Percentiles rank a stretch among this genome's conserved stretches.
Evolutionary conservation across 1,284 basidiomycete genomes (phyloP).

Genomic region (Boletus sp.): DNA sequence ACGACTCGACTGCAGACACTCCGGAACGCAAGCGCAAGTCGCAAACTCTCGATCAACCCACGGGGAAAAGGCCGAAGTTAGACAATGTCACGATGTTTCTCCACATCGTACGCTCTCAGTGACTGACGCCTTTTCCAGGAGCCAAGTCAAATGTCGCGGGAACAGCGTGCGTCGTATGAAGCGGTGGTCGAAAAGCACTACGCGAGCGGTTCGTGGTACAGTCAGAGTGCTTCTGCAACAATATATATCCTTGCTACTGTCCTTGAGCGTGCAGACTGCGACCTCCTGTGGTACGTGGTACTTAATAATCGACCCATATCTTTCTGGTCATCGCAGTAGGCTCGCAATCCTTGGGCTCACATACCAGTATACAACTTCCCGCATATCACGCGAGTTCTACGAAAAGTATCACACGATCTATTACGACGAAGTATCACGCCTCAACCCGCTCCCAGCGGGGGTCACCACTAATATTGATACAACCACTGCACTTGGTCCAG

Average conservation of each 20-base stretch:
- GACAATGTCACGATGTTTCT: constrained; percentile 39
- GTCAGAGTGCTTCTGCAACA: constrained; percentile 86
- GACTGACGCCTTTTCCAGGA: constrained; percentile 23
- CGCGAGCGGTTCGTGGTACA: constrained; percentile 78
- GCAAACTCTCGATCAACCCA: constrained; percentile 38
- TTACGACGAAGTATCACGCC: constrained; percentile 84
- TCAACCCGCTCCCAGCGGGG: constrained; percentile 62
- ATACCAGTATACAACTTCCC: constrained; percentile 84
- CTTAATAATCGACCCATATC: not conserved
- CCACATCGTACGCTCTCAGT: not conserved
- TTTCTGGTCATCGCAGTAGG: constrained; percentile 42
- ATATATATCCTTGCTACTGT: constrained; percentile 89
- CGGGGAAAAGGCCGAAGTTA: constrained; percentile 47
- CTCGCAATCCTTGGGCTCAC: constrained; percentile 93
- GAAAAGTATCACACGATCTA: constrained; percentile 78
- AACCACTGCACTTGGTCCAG: constrained; percentile 58
- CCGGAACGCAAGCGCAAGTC: constrained; percentile 57
- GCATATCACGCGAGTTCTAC: constrained; percentile 85
- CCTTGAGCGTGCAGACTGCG: constrained; percentile 89
- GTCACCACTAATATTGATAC: constrained; percentile 38
- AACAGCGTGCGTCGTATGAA: constrained; percentile 63
- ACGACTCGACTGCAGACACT: constrained; percentile 40
- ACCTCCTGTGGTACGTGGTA: constrained; percentile 76
- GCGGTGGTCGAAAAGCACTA: constrained; percentile 79
- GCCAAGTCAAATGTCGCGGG: constrained; percentile 55